Evolutionary conservation across 768 basidiomycete species (phyloP), one percentile per base, ranked within the genome.

Genomic region (Suillus cothurnatus): DNA sequence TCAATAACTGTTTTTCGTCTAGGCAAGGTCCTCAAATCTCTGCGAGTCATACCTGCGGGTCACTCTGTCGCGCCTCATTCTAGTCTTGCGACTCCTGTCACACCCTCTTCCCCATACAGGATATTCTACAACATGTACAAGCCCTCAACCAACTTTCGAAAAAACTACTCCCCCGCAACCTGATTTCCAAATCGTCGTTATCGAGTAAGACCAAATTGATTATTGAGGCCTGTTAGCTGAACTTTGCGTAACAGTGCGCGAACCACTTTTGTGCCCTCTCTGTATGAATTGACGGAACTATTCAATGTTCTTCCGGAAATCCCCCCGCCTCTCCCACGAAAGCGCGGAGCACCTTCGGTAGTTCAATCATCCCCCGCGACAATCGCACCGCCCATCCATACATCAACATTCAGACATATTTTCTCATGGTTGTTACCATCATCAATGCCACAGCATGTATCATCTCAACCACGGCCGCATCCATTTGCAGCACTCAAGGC

Each of bases 41-140:
- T 97, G 23, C 86, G 94, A 28, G 84, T 95, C 72, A 84, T 95
- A 31, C 85, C 90, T 12, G 80, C 88, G 3, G 90, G 93, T 1
- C 87, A 91, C 72, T 69, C 72, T 9, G 64, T 81, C 14, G 83
- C 87, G 72, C 39, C 64, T 64, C 36, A 61, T 69, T 58, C n/a
- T 45, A 31, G 17, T 39, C 15, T 50, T 17, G n/a, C 65, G 2
- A 65, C 7, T 36, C 66, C 50, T 8, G 55, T 59, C 7, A 4
- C 17, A 34, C 41, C 67, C 3, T 59, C 73, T 3, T 85, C 89
- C 1, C 90, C 91, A 0, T 98, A 96, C 74, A 81, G 85, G 60
- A 84, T 94, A 4, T 98, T 97, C 78, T 99, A 84, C 76, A 91
- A 97, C 71, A 81, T 94, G 5, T 97, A 96, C 80, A 97, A 97